A percentile compares a stretch with the other conserved stretches of the same genome.
Conservation (phyloP, 495 filamentous ascomycete genomes). For the Haplographium delicatum region DNA sequence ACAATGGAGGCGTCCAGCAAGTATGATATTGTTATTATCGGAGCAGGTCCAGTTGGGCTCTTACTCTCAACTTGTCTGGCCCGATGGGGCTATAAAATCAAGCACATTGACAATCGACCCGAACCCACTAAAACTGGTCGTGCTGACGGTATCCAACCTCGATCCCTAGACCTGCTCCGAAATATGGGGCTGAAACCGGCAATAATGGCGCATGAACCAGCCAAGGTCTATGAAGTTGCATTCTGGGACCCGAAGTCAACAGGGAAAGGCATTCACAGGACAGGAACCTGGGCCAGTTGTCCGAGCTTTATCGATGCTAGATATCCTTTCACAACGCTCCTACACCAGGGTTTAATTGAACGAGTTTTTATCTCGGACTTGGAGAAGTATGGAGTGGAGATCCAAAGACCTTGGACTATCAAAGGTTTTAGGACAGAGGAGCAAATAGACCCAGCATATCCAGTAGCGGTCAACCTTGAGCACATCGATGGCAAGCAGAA, state of each 20-base stretch:
- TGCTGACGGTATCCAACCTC: constrained; percentile 76
- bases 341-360: constrained; percentile 74
- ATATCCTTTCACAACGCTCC: constrained; percentile 69
- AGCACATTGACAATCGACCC: constrained; percentile 66
- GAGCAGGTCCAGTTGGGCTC: constrained; percentile 84
- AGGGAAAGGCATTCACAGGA: constrained; percentile 57
- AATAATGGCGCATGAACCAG: constrained; percentile 71
- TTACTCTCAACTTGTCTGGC: constrained; percentile 77
- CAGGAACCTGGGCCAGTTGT: constrained; percentile 65
- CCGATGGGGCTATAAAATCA: constrained; percentile 64
- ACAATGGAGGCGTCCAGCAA: background rate
- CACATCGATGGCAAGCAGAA: constrained; percentile 65
- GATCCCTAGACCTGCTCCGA: constrained; percentile 68
- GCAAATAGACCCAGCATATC: constrained; percentile 51
- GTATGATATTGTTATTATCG: constrained; percentile 78
- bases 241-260: constrained; percentile 67
- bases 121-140: constrained; percentile 66
- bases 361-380: constrained; percentile 65
- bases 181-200: constrained; percentile 67
- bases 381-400: constrained; percentile 46
- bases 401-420: constrained; percentile 58
- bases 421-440: constrained; percentile 58
- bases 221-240: constrained; percentile 68
- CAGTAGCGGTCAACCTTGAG: constrained; percentile 63
- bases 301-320: constrained; percentile 68